Base-by-base conservation (phyloP, 495 filamentous ascomycete species). In the Tuber microsphaerosporum region DNA sequence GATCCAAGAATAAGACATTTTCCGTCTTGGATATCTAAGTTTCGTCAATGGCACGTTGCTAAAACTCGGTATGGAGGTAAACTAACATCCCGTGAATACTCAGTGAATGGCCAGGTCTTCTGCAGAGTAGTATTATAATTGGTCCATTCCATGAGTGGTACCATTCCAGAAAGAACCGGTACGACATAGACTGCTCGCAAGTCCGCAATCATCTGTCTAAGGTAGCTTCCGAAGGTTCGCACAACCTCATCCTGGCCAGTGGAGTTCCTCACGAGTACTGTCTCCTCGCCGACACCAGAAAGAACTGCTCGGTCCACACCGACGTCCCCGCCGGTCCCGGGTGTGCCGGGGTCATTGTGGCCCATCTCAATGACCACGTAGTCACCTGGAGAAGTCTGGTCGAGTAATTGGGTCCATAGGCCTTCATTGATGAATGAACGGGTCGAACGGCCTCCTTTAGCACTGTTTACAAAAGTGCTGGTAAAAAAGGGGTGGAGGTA, bases 331-430 rank as follows among this genome's bases (percentile, higher is more conserved):
- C 77, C 77, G 34, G 77, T 75, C 0, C 77, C 73, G 3, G 77
- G 79, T 7, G 77, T 79, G 4, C 77, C 77, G 34, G 75, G 75
- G 72, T 81, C 77, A 70, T 81, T 81, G 73, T 81, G 75, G 17
- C 72, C 77, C 77, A 79, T 79, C 73, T 81, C 72, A 70, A 81
- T 79, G 34, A 79, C 69, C n/a, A 79, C 79, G 26, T 71, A 74
- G 71, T 79, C 77, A 22, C 77, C 77, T 19, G 76, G 76, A 26
- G 73, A 68, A 14, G 77, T 19, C n/a, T 74, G n/a, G 44, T 46
- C 74, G 10, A 80, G 79, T 3, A 80, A 65, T n/a, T 73, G 75
- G 2, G 71, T 65, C 79, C 79, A 81, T 17, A 81, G 68, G 12
- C 79, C 77, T 48, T 81, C 73, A 44, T 77, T 76, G 14, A 77